Percentiles rank a stretch among this genome's conserved stretches.
These are phyloP conservation scores for Bipolaris cookei DNA, from an alignment of 2,329 filamentous ascomycete genomes.

Conservation along the genomic window DNA sequence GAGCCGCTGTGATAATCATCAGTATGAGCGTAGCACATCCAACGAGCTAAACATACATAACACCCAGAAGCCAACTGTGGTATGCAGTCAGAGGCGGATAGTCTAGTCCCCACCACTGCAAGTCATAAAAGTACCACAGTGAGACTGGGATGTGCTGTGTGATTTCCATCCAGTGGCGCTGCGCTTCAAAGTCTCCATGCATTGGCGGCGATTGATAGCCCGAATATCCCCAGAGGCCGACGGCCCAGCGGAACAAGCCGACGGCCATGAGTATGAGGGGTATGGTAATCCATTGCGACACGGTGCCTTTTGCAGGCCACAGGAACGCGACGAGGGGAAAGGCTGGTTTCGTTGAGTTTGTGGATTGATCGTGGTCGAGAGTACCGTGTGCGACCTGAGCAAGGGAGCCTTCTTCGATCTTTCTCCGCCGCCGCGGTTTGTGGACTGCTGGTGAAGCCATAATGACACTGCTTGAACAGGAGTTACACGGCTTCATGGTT, in stretches of 20 bases:
- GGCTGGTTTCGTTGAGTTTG: slow-evolving; percentile 64
- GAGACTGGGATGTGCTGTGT: slow-evolving; percentile 87
- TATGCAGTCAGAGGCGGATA: slow-evolving; percentile 98
- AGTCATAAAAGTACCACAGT: slow-evolving; percentile 97
- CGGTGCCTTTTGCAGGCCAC: slow-evolving; percentile 83
- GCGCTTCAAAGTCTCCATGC: slow-evolving; percentile 97
- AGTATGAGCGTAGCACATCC: neutral
- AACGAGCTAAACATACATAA: slow-evolving; percentile 61
- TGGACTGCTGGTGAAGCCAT: slow-evolving; percentile 47
- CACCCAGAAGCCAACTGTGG: slow-evolving; percentile 94
- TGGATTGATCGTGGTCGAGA: slow-evolving; percentile 52
- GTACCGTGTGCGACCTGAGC: slow-evolving; percentile 53
- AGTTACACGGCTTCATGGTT: slow-evolving; percentile 5
- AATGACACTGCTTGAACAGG: slow-evolving; percentile 13
- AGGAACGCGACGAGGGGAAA: slow-evolving; percentile 95
- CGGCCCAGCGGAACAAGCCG: slow-evolving; percentile 92
- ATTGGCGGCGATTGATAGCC: slow-evolving; percentile 84
- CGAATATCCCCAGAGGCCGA: slow-evolving; percentile 93
- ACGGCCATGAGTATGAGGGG: slow-evolving; percentile 86
- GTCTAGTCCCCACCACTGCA: slow-evolving; percentile 97
- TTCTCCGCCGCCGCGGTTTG: slow-evolving; percentile 54
- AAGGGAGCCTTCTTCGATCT: slow-evolving; percentile 49
- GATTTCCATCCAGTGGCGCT: slow-evolving; percentile 98
- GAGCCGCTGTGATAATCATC: slow-evolving; percentile 62
- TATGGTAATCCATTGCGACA: slow-evolving; percentile 90